Conservation (phyloP, 768 basidiomycete species). For the Mycena polygramma region DNA sequence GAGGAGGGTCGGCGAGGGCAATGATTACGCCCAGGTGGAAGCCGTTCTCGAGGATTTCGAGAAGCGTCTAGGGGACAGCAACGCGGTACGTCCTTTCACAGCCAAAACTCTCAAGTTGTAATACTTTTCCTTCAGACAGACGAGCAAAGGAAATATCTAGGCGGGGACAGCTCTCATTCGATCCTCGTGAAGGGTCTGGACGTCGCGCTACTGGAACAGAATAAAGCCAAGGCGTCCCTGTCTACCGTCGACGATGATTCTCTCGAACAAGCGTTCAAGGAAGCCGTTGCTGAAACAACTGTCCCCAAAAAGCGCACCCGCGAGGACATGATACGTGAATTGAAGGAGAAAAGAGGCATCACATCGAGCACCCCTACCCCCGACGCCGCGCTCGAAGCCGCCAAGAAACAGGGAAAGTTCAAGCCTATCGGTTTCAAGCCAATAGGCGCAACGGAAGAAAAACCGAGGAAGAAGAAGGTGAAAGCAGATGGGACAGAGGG, state of each 20-base stretch:
- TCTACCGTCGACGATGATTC: conserved; percentile 81
- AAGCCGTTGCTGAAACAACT: conserved; percentile 50
- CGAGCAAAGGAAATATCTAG: conserved; percentile 80
- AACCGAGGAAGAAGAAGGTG: conserved; percentile 66
- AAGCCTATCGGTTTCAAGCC: conserved; percentile 79
- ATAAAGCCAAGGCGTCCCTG: conserved; percentile 74
- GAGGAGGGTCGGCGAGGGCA: conserved; percentile 72
- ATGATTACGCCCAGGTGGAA: conserved; percentile 88
- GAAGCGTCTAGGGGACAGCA: conserved; percentile 69
- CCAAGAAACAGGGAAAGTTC: conserved; percentile 65
- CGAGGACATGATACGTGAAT: conserved; percentile 79
- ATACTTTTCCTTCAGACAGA: conserved; percentile 64
- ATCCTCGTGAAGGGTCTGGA: conserved; percentile 94
- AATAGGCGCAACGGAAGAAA: conserved; percentile 56
- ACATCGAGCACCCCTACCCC: conserved; percentile 45
- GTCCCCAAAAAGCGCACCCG: conserved; percentile 75
- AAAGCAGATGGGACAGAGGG: conserved; percentile 54
- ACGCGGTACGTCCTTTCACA: conserved; percentile 59
- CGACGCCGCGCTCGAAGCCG: conserved; percentile 58
- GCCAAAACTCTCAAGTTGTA: background rate
- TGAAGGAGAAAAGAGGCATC: conserved; percentile 74
- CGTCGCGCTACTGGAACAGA: conserved; percentile 86
- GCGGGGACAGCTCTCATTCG: conserved; percentile 88
- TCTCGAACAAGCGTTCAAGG: conserved; percentile 81
- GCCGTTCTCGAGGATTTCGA: conserved; percentile 88